Evolutionary conservation across 352 stramenopile genomes (phyloP), one percentile per base, ranked within the genome.

Genomic region (Phytophthora palmivora): DNA sequence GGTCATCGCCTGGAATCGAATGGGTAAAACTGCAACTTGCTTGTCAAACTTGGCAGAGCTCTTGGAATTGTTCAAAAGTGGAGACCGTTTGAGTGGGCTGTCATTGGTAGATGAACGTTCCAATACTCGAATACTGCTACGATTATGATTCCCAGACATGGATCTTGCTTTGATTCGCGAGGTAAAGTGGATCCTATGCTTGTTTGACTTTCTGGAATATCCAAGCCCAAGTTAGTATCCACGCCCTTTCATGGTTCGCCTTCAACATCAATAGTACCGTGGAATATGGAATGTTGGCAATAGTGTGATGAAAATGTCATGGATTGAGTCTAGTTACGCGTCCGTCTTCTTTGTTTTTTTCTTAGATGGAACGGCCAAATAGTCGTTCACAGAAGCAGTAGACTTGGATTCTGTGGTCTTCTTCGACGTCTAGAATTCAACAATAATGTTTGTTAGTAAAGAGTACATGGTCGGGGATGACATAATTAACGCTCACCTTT

Each of bases 311-410:
- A 53, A 64, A 63, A 39, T 19, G 14, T 18, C 26, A 32, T 59
- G 41, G 21, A 64, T 72, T 63, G 43, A 67, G 51, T 48, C 47
- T 61, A 57, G 16, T 69, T 74, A 74, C 50, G 63, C 51, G 39
- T 72, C 69, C 16, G 61, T 26, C 41, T 67, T 54, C 63, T 77
- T 83, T 57, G 30, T 30, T 68, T 88, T 86, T 67, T 88, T 90
- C 30, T 75, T 70, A 48, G 70, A 60, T 3, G 83, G 83, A n/a
- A 90, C 60, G 4, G 79, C 70, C 48, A 92, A 52, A 49, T 89
- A 92, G 58, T 92, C 83, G 63, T 82, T 72, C 41, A 92, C 71
- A 2, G 78, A 83, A 42, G 65, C 57, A 21, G 63, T 39, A 15
- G 54, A 24, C 8, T 68, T 69, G 33, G 58, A 50, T 12, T 73